Percentiles rank a stretch among this genome's conserved stretches.
Evolutionary conservation across 441 rosid species (phyloP).

Genomic region (Croton setiger): DNA sequence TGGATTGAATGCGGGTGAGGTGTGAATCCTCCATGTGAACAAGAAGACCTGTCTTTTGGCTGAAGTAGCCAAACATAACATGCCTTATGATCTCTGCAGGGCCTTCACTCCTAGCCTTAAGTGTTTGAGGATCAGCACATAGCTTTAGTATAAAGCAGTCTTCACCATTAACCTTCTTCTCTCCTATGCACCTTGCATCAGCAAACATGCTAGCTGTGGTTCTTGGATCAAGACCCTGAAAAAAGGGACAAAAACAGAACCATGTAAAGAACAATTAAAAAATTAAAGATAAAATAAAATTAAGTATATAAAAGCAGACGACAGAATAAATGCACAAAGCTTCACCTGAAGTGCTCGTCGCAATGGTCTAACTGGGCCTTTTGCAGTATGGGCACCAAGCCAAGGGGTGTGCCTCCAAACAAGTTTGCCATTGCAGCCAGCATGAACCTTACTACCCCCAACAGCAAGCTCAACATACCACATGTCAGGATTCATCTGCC

Average conservation of each 20-base stretch:
- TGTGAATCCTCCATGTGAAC: constrained; percentile 86
- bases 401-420: constrained; percentile 98
- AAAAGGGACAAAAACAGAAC: constrained; percentile 3
- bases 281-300: constrained; percentile 10
- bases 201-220: constrained; percentile 77
- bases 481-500: constrained; percentile 98
- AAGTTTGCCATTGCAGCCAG: constrained; percentile 94
- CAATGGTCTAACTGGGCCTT: constrained; percentile 90
- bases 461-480: constrained; percentile 97
- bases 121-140: constrained; percentile 64
- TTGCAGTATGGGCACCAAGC: constrained; percentile 90
- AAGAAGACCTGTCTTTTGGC: constrained; percentile 91
- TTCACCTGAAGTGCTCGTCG: constrained; percentile 96
- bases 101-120: constrained; percentile 81
- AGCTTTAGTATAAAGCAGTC: constrained; percentile 90
- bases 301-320: neutral
- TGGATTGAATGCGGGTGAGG: constrained; percentile 79
- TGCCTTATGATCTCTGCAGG: constrained; percentile 94
- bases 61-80: constrained; percentile 84
- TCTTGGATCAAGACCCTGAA: constrained; percentile 97
- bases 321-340: constrained; percentile 2
- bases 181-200: constrained; percentile 77
- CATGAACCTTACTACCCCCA: constrained; percentile 83
- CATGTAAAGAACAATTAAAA: neutral
- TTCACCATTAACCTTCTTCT: constrained; percentile 71